A percentile compares a stretch with the other conserved stretches of the same genome.
phyloP scores from a whole-genome alignment of 2,329 filamentous ascomycete genomes.

The Cladophialophora carrionii region DNA sequence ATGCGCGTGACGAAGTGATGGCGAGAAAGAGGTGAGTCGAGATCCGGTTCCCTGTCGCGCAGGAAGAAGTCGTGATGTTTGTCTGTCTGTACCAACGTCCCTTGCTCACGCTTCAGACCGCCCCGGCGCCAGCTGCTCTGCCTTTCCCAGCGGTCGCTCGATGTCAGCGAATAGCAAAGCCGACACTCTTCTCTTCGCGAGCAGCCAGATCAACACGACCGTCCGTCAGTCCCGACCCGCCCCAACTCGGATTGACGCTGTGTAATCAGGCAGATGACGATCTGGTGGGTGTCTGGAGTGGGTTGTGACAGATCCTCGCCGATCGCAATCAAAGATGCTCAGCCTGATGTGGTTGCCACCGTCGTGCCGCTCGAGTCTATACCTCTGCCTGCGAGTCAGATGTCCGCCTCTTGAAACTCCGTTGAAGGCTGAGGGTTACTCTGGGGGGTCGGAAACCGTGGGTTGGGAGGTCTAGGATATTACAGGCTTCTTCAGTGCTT shows the following conservation, averaged over 20 bases:
- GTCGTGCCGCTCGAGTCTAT: not conserved
- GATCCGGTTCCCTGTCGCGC: not conserved
- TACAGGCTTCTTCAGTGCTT: conserved; percentile 10
- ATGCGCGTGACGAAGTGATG: not conserved
- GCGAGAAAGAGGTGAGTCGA: not conserved
- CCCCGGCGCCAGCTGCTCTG: not conserved
- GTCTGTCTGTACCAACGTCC: not conserved
- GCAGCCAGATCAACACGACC: conserved; percentile 19
- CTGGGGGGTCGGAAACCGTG: not conserved
- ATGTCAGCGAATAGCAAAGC: conserved; percentile 1
- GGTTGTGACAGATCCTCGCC: conserved; percentile 27
- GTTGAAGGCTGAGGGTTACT: not conserved
- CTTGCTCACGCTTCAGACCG: not conserved
- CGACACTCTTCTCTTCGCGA: conserved; percentile 6
- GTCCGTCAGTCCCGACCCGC: conserved; percentile 26
- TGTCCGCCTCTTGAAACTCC: conserved; percentile 21
- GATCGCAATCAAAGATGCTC: conserved; percentile 35
- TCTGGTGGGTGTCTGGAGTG: conserved; percentile 22
- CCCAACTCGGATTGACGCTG: conserved; percentile 9
- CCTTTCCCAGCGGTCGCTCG: not conserved
- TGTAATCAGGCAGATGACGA: conserved; percentile 19
- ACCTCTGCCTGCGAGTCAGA: conserved; percentile 22
- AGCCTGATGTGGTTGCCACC: not conserved
- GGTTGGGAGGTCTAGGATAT: not conserved
- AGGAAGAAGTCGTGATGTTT: not conserved